Evolutionary conservation across 768 basidiomycete species (phyloP).

Genomic region (Chalciporus pseudorubinellus): DNA sequence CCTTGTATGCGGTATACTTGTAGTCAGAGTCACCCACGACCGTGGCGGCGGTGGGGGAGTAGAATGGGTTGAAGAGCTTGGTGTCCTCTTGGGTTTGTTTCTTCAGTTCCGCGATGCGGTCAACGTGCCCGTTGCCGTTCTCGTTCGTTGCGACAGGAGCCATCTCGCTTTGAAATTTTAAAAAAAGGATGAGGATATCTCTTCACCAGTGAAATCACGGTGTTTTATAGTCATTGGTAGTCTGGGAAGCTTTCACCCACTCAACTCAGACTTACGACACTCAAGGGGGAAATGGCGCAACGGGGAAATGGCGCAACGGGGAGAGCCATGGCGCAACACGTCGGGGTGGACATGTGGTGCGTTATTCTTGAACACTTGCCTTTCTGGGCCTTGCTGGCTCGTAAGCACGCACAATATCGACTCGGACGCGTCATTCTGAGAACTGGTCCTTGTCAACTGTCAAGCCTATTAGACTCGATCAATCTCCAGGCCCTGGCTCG

Average conservation of each 20-base stretch:
- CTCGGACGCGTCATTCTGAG: not conserved
- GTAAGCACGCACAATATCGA: not conserved
- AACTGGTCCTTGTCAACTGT: not conserved
- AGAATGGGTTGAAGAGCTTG: constrained; percentile 46
- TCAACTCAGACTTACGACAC: constrained; percentile 6
- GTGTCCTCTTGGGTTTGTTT: constrained; percentile 18
- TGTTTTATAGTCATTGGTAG: constrained; percentile 15
- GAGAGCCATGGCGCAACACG: no score
- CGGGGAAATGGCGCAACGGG: no score
- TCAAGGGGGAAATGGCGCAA: no score
- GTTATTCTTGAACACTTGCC: constrained; percentile 10
- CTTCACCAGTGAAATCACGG: not conserved
- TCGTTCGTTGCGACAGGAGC: constrained; percentile 49
- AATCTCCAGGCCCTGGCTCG: not conserved
- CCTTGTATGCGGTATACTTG: constrained; percentile 50
- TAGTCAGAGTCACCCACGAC: constrained; percentile 49
- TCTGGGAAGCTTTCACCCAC: not conserved
- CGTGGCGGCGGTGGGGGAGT: constrained; percentile 53
- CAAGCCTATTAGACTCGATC: no score
- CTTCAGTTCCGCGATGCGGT: constrained; percentile 26
- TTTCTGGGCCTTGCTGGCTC: constrained; percentile 1
- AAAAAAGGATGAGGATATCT: not conserved
- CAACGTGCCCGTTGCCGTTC: constrained; percentile 20
- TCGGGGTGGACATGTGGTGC: constrained; percentile 12
- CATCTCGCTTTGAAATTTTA: constrained; percentile 36